phyloP scores from a whole-genome alignment of 2,329 filamentous ascomycete species.

The Colletotrichum eremochloae region DNA sequence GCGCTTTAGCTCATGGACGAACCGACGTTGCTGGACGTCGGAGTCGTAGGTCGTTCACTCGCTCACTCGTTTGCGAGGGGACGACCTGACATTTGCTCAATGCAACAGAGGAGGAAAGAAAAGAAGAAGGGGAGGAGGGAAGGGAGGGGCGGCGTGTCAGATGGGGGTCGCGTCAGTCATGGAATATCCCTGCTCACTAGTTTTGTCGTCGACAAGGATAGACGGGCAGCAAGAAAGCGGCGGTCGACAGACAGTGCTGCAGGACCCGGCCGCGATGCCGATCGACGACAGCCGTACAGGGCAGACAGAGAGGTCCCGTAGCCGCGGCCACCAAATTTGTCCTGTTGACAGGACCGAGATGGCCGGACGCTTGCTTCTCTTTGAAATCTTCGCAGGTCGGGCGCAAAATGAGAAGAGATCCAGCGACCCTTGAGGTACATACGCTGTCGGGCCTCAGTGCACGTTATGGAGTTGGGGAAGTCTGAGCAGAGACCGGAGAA shows the following conservation, averaged over 20 bases:
- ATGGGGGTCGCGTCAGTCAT: constrained; percentile 33
- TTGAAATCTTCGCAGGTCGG: neutral
- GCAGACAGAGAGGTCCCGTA: constrained; percentile 8
- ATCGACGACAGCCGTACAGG: constrained; percentile 17
- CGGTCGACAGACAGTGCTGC: constrained; percentile 10
- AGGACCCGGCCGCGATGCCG: constrained; percentile 19
- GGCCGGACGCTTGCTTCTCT: neutral
- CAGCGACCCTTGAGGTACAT: constrained; percentile 10
- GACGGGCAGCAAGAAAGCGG: constrained; percentile 22
- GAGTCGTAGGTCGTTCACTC: neutral
- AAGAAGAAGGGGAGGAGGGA: neutral
- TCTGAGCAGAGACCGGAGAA: constrained; percentile 2
- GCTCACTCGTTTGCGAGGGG: neutral
- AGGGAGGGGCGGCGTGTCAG: constrained; percentile 27
- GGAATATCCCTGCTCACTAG: constrained; percentile 27
- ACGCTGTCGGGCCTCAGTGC: neutral
- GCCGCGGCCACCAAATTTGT: neutral
- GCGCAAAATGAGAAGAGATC: constrained; percentile 34
- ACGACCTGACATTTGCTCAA: constrained; percentile 9
- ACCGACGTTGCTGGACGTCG: constrained; percentile 10
- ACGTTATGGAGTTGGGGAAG: neutral
- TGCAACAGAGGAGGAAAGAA: constrained; percentile 2
- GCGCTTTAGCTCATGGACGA: neutral
- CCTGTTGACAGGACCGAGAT: neutral
- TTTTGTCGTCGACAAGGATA: constrained; percentile 34